Evolutionary conservation across 768 basidiomycete genomes (phyloP).

Genomic region (Trametes maxima): DNA sequence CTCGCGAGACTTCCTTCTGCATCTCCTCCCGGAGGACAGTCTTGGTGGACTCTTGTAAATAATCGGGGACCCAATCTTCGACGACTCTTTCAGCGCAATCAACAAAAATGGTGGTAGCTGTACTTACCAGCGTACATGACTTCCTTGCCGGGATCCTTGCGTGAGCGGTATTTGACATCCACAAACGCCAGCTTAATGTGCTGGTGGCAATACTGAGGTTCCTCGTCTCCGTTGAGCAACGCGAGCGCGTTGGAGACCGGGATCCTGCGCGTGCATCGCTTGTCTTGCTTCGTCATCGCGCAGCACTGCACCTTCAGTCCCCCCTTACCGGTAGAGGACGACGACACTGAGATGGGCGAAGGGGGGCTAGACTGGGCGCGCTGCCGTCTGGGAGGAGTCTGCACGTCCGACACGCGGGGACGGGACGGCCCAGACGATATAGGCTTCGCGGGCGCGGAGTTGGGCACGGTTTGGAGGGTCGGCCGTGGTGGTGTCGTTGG

Average conservation of each 20-base stretch:
- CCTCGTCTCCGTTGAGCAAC: slow-evolving; percentile 34
- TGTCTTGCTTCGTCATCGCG: slow-evolving; percentile 65
- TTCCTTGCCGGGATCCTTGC: slow-evolving; percentile 15
- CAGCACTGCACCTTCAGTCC: slow-evolving; percentile 51
- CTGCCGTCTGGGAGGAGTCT: slow-evolving; percentile 8
- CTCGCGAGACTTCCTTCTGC: slow-evolving; percentile 51
- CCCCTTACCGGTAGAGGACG: slow-evolving; percentile 5
- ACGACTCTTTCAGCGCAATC: neutral
- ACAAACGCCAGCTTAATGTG: slow-evolving; percentile 58
- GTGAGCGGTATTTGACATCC: slow-evolving; percentile 15
- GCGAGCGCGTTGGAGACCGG: slow-evolving; percentile 43
- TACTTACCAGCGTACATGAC: slow-evolving; percentile 15
- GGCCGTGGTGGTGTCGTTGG: slow-evolving; percentile 17
- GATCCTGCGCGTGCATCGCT: slow-evolving; percentile 59
- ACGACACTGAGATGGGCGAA: slow-evolving; percentile 19
- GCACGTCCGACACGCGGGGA: neutral
- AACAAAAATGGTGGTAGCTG: neutral
- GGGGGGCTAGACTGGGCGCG: slow-evolving; percentile 28
- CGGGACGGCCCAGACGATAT: slow-evolving; percentile 4
- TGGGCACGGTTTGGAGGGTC: slow-evolving; percentile 14
- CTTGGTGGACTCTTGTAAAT: slow-evolving; percentile 63
- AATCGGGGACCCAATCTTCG: slow-evolving; percentile 70
- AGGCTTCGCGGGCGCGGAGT: slow-evolving; percentile 21
- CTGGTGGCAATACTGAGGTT: slow-evolving; percentile 62
- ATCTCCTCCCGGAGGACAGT: slow-evolving; percentile 56